Conservation (phyloP, 768 basidiomycete species). For the Cystofilobasidium ferigula region DNA sequence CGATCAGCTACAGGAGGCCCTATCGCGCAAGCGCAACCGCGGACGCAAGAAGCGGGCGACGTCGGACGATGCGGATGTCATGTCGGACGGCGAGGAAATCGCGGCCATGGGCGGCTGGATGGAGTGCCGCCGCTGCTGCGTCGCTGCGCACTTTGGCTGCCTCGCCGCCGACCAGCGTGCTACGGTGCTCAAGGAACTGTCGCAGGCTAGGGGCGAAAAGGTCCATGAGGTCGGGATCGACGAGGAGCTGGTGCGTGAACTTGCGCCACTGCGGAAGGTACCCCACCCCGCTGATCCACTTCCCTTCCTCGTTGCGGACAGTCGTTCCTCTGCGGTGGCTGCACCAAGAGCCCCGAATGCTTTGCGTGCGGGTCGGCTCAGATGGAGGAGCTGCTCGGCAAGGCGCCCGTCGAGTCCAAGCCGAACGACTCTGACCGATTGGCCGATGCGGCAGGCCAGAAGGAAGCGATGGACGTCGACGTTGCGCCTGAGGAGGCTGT, state of each 20-base stretch:
- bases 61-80: constrained; percentile 48
- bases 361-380: constrained; percentile 9
- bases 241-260: constrained; percentile 6
- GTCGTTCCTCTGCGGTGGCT: constrained; percentile 13
- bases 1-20: not conserved
- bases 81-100: constrained; percentile 48
- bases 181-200: not conserved
- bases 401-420: not conserved
- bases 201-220: not conserved
- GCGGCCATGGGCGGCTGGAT: constrained; percentile 65
- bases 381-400: constrained; percentile 1
- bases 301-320: not conserved
- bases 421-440: not conserved
- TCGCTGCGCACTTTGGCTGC: constrained; percentile 40
- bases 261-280: not conserved
- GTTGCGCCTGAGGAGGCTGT: not conserved
- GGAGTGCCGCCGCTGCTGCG: constrained; percentile 67
- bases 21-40: constrained; percentile 30
- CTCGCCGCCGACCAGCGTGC: constrained; percentile 2
- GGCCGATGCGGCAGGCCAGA: not conserved
- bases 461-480: not conserved
- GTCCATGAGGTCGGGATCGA: not conserved
- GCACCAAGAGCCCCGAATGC: constrained; percentile 10
- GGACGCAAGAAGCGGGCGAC: constrained; percentile 40
- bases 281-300: not conserved